Evolutionary conservation across 768 basidiomycete species (phyloP).

Genomic region (Tulasnella sp.): DNA sequence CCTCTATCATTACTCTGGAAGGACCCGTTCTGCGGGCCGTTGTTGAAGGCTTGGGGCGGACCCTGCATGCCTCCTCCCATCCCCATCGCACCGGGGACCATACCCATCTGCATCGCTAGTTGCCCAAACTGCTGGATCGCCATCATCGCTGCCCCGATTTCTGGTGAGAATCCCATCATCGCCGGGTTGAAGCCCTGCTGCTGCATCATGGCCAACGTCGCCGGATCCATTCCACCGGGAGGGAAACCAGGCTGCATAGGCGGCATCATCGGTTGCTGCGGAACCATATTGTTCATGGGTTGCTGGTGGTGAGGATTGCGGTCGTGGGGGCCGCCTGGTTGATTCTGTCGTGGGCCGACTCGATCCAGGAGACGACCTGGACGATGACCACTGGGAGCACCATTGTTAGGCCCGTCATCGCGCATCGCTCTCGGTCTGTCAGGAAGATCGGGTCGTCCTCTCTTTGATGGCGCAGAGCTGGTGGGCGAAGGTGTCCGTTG

Average conservation of each 20-base stretch:
- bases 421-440: conserved; percentile 84
- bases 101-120: conserved; percentile 25
- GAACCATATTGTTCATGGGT: conserved; percentile 3
- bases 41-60: conserved; percentile 7
- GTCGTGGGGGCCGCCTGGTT: conserved; percentile 6
- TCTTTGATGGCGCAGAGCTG: conserved; percentile 50
- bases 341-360: conserved; percentile 51
- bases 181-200: conserved; percentile 27
- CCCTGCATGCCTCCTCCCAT: background rate
- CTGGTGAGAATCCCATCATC: conserved; percentile 25
- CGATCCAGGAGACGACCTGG: conserved; percentile 74
- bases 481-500: conserved; percentile 35
- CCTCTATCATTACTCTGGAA: conserved; percentile 6
- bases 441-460: conserved; percentile 66
- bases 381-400: conserved; percentile 42
- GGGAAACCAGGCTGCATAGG: background rate
- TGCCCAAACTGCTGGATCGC: conserved; percentile 28
- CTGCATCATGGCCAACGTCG: conserved; percentile 25
- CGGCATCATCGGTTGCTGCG: conserved; percentile 4
- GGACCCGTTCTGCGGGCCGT: background rate
- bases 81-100: conserved; percentile 23
- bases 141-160: conserved; percentile 27
- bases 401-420: conserved; percentile 36
- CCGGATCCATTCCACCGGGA: conserved; percentile 21
- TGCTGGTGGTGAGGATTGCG: conserved; percentile 13